A percentile compares a stretch with the other conserved stretches of the same genome.
These are phyloP conservation scores for Coccinonectria pachysandricola DNA, from an alignment of 2,329 filamentous ascomycete species.

Conservation along the genomic window DNA sequence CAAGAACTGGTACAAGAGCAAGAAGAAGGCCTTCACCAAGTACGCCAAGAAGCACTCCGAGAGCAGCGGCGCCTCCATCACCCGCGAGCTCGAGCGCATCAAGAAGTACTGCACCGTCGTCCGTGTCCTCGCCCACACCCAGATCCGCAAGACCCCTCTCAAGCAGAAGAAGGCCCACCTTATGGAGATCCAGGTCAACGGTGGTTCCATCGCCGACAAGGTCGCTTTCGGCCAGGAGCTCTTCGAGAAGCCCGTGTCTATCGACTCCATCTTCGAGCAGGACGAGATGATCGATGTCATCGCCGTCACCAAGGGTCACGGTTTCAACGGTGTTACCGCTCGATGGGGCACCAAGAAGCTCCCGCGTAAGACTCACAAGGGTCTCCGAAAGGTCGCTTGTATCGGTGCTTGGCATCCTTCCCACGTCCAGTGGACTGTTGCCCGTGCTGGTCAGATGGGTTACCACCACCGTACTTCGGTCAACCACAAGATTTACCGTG, in stretches of 20 bases:
- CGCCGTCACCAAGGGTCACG: constrained; percentile 99
- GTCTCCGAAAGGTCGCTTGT: constrained; percentile 99
- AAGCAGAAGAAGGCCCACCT: constrained; percentile 99
- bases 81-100: constrained; percentile 97
- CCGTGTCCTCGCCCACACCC: constrained; percentile 97
- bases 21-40: constrained; percentile 99
- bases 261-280: constrained; percentile 95
- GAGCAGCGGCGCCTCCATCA: constrained; percentile 79
- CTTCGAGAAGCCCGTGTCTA: constrained; percentile 97
- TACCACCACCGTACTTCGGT: constrained; percentile 99
- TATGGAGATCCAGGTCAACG: constrained; percentile 99
- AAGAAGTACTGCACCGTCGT: constrained; percentile 99
- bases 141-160: constrained; percentile 97
- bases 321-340: constrained; percentile 92
- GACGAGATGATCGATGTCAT: constrained; percentile 99
- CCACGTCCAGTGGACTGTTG: constrained; percentile 99
- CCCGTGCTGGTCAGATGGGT: constrained; percentile 98
- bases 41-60: constrained; percentile 99
- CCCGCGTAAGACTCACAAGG: constrained; percentile 99
- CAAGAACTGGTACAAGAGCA: constrained; percentile 99
- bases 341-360: constrained; percentile 99
- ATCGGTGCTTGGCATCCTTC: constrained; percentile 99
- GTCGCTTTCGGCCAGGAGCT: constrained; percentile 89
- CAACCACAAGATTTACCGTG: constrained; percentile 99
- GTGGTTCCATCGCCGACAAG: constrained; percentile 92